These are phyloP conservation scores for Rhytidiadelphus loreus DNA, from an alignment of 225 moss, liverwort and hornwort genomes.

Conservation along the genomic window DNA sequence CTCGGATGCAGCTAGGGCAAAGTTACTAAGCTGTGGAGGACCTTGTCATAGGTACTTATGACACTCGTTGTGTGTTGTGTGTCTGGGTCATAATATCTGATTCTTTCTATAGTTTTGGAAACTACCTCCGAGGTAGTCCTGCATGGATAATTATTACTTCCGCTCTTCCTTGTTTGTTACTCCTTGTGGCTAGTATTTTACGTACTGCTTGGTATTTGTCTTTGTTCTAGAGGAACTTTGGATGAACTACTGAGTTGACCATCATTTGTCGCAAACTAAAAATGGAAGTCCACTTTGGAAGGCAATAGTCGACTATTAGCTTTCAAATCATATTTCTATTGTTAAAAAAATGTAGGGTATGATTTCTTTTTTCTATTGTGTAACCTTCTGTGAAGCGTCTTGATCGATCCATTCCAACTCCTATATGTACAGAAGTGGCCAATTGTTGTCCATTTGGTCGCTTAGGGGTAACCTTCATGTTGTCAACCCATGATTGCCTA, in stretches of 20 bases:
- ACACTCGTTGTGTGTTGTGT: not conserved
- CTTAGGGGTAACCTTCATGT: not conserved
- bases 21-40: constrained; percentile 79
- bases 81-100: not conserved
- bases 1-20: constrained; percentile 26
- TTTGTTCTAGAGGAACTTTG: not conserved
- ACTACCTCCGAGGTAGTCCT: not conserved
- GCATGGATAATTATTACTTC: not conserved
- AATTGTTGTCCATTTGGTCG: not conserved
- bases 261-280: not conserved
- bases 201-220: not conserved
- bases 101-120: not conserved
- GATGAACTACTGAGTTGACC: not conserved
- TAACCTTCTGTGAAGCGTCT: not conserved
- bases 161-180: not conserved
- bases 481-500: not conserved
- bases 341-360: not conserved
- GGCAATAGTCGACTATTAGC: not conserved
- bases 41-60: constrained; percentile 79
- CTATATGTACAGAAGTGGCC: not conserved
- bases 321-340: not conserved
- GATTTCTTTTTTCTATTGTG: not conserved
- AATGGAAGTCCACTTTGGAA: not conserved
- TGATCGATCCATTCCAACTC: not conserved
- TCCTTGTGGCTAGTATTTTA: not conserved